Conservation (phyloP, 1,284 basidiomycete genomes). For the Cryptococcus sp. region DNA sequence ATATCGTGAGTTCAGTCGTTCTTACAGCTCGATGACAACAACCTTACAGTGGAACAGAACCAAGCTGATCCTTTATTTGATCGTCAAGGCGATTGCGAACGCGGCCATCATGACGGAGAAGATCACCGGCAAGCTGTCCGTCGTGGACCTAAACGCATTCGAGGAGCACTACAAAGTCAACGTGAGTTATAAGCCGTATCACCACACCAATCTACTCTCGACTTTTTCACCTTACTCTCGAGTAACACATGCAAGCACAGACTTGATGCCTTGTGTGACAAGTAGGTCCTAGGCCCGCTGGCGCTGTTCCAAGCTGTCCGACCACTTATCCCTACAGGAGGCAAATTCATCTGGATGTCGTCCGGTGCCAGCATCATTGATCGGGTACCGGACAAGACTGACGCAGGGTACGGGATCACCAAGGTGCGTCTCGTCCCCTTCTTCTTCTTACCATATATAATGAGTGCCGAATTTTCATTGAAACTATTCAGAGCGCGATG, state of each 20-base stretch:
- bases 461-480: not conserved
- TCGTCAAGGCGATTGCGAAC: slow-evolving; percentile 27
- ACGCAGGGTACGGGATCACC: slow-evolving; percentile 32
- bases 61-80: not conserved
- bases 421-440: slow-evolving; percentile 13
- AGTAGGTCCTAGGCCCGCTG: slow-evolving; percentile 25
- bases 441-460: not conserved
- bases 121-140: slow-evolving; percentile 15
- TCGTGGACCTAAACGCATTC: slow-evolving; percentile 25
- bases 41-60: no score
- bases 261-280: not conserved
- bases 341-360: slow-evolving; percentile 36
- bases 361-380: slow-evolving; percentile 31
- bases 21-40: not conserved
- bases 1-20: slow-evolving; percentile 21
- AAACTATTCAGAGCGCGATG: slow-evolving; percentile 6
- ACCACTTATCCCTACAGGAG: slow-evolving; percentile 22
- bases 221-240: not conserved
- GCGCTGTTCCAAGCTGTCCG: slow-evolving; percentile 29
- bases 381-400: slow-evolving; percentile 25
- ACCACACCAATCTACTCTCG: not conserved
- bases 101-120: slow-evolving; percentile 25
- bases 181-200: slow-evolving; percentile 11
- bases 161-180: slow-evolving; percentile 35
- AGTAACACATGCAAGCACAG: no score